These are phyloP conservation scores for Lignosus rhinocerotis DNA, from an alignment of 1,284 basidiomycete genomes.

Conservation along the genomic window DNA sequence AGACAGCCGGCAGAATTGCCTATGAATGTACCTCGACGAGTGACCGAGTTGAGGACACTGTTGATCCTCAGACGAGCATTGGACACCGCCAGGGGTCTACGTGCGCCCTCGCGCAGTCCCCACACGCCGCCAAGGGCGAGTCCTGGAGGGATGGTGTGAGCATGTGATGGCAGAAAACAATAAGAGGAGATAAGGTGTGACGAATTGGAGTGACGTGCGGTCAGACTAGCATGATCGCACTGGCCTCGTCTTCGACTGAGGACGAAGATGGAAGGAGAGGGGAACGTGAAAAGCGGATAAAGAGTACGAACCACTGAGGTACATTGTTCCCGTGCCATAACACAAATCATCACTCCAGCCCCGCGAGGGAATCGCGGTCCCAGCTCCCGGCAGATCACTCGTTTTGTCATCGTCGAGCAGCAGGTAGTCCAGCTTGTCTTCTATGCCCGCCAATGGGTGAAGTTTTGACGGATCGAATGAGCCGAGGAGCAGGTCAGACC, in stretches of 20 bases:
- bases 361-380: slow-evolving; percentile 86
- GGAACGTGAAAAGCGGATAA: slow-evolving; percentile 26
- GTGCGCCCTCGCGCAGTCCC: slow-evolving; percentile 94
- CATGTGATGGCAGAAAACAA: slow-evolving; percentile 77
- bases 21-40: slow-evolving; percentile 94
- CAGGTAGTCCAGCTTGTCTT: slow-evolving; percentile 90
- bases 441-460: slow-evolving; percentile 87
- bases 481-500: slow-evolving; percentile 76
- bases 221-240: slow-evolving; percentile 22
- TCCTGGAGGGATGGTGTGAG: slow-evolving; percentile 68
- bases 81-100: slow-evolving; percentile 81
- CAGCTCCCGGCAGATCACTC: slow-evolving; percentile 81
- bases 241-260: slow-evolving; percentile 17
- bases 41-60: slow-evolving; percentile 95
- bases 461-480: slow-evolving; percentile 88
- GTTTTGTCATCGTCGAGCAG: slow-evolving; percentile 93
- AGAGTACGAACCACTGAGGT: slow-evolving; percentile 85
- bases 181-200: slow-evolving; percentile 78
- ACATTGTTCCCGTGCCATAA: slow-evolving; percentile 99
- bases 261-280: slow-evolving; percentile 29
- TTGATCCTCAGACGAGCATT: slow-evolving; percentile 92
- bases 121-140: slow-evolving; percentile 92
- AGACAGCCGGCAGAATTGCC: slow-evolving; percentile 98
- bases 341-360: slow-evolving; percentile 99
- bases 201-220: slow-evolving; percentile 30